Conservation (phyloP, 345 rosid genomes). For the Gossypium stocksii region DNA sequence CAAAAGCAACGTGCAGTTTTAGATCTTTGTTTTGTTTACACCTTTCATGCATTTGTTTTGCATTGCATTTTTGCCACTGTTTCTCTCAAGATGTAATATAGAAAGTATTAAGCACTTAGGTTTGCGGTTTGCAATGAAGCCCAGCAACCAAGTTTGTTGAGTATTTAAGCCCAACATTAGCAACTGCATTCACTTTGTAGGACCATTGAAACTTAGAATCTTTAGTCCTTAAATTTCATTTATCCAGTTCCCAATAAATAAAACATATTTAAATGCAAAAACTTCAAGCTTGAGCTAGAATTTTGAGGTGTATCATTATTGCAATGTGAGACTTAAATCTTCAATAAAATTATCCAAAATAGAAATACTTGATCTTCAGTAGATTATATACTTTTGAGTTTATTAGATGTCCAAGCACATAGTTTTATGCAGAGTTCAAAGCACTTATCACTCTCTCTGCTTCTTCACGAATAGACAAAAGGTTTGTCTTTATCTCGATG, state of each 20-base stretch:
- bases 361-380: not conserved
- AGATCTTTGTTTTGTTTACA: not conserved
- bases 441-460: conserved; percentile 42
- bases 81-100: not conserved
- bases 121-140: conserved; percentile 24
- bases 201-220: not conserved
- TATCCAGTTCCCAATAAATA: not conserved
- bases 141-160: conserved; percentile 6
- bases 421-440: conserved; percentile 14
- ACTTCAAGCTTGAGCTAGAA: no score
- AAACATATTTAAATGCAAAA: no score
- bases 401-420: not conserved
- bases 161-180: not conserved
- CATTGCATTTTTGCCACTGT: no score
- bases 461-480: conserved; percentile 56
- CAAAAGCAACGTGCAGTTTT: conserved; percentile 52
- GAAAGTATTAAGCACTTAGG: not conserved
- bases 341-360: no score
- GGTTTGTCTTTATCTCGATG: conserved; percentile 65
- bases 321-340: not conserved
- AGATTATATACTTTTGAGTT: not conserved
- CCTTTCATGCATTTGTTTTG: not conserved
- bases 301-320: not conserved
- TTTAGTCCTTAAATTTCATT: not conserved
- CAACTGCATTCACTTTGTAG: not conserved